Evolutionary conservation across 306 rosid genomes (phyloP).

Genomic region (Fragaria nilgerrensis): DNA sequence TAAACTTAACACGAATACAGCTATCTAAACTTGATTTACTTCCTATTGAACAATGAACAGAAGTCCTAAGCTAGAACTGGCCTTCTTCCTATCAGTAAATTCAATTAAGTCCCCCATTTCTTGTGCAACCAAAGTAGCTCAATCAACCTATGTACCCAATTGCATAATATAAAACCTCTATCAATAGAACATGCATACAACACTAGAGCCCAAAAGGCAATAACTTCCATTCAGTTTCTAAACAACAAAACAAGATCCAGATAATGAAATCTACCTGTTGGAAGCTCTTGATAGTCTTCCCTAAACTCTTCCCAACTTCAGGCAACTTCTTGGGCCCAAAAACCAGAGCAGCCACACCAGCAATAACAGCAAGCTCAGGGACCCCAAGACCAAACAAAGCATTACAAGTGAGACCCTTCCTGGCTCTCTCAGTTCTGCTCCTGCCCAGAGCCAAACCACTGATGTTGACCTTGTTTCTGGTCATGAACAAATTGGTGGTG

Average conservation of each 20-base stretch:
- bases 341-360: constrained; percentile 88
- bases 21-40: background rate
- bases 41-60: background rate
- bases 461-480: constrained; percentile 24
- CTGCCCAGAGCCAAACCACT: constrained; percentile 18
- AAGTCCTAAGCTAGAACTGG: background rate
- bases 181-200: background rate
- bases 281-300: constrained; percentile 94
- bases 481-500: constrained; percentile 24
- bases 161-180: background rate
- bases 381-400: constrained; percentile 92
- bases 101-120: background rate
- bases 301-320: constrained; percentile 93
- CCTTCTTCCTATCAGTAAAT: background rate
- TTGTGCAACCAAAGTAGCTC: background rate
- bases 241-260: background rate
- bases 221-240: background rate
- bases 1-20: background rate
- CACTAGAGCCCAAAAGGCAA: background rate
- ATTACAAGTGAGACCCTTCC: constrained; percentile 59
- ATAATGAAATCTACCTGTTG: constrained; percentile 62
- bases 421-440: constrained; percentile 28
- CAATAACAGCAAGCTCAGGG: constrained; percentile 85
- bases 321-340: constrained; percentile 96
- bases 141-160: background rate